Evolutionary conservation across 1,284 basidiomycete species (phyloP), one percentile per base, ranked within the genome.

Genomic region (Gomphus bonarii): DNA sequence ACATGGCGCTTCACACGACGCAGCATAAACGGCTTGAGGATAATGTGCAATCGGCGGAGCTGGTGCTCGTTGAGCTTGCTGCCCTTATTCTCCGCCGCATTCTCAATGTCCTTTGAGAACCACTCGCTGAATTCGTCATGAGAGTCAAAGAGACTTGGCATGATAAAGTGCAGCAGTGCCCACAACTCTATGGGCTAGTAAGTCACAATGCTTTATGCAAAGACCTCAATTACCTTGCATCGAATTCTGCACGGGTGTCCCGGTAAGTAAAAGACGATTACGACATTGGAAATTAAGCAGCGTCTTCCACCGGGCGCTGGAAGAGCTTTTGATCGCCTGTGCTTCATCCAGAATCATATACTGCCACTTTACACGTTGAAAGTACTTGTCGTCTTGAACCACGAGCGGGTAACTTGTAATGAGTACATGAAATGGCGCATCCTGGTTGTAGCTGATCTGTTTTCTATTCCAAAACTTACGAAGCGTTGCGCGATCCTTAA

Each of bases 101-200:
- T 95, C 75, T 99, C 97, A 59, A 99, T 98, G 67, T 99, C 97
- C 70, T 98, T 98, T 25, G 95, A 97, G 73, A 99, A 99, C 97
- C 97, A 99, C 70, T 99, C 97, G 68, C 91, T 94, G 75, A 99
- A 99, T 73, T 99, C 97, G 67, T 99, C 95, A 67, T 99, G 95
- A 36, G 95, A 98, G 70, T 99, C 97, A 71, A 99, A 99, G 55
- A 99, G 75, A 67, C 90, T 95, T 1, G 97, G 97, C 97, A 99
- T 99, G 75, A 99, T 99, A 74, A 99, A 99, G 70, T 99, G 97
- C 51, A 99, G 77, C 59, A 99, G 76, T 1, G 97, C 97, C 97
- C 97, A 99, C n/a, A 99, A 77, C 72, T 99, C 97, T 95, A 46
- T 8, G 58, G 52, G 53, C 33, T 9, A 62, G 52, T 65, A 55